Evolutionary conservation across 2,329 filamentous ascomycete species (phyloP), one percentile per base, ranked within the genome.

Genomic region (Fusarium stilboides): DNA sequence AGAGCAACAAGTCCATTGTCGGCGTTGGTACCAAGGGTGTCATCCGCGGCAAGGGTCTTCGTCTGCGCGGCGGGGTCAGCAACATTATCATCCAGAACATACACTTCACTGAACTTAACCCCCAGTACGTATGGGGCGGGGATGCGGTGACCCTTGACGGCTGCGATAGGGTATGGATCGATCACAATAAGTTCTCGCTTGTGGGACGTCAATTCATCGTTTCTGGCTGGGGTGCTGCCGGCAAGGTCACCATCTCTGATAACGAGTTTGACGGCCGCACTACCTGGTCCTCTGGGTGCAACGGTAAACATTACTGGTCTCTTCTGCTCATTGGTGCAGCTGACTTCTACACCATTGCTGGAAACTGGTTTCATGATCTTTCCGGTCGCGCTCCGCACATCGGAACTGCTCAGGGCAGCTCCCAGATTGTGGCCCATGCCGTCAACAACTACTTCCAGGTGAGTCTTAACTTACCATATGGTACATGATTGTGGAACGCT

Each of bases 41-140:
- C n/a, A 87, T 89, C 72, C 83, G 83, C 71, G 86, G 86, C 71
- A 88, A 87, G 78, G 86, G 86, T 57, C 75, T 88, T 26, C 82
- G 84, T 14, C 79, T 86, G n/a, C 79, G 80, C 44, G 79, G 79
- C 51, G 81, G 81, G 17, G 82, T 75, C 70, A 77, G 69, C 62
- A 88, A 89, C 75, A 78, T 90, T 74, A 89, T 89, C 72, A 85
- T 89, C 74, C 87, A 87, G 80, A 88, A 86, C 76, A 79, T 87
- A 53, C 80, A 83, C 49, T 82, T 87, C 70, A 86, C 84, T 45
- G 79, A 85, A 84, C 28, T 31, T 4, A 31, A 31, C 28, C 28
- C 28, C 13, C 28, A 31, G 10, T 31, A 31, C 10, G 28, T 88
- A 67, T 88, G 86, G 86, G 86, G 86, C 55, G 86, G 86, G 46